These are phyloP conservation scores for Triticum turgidum DNA, from an alignment of 176 grass and related monocot genomes.

Conservation along the genomic window DNA sequence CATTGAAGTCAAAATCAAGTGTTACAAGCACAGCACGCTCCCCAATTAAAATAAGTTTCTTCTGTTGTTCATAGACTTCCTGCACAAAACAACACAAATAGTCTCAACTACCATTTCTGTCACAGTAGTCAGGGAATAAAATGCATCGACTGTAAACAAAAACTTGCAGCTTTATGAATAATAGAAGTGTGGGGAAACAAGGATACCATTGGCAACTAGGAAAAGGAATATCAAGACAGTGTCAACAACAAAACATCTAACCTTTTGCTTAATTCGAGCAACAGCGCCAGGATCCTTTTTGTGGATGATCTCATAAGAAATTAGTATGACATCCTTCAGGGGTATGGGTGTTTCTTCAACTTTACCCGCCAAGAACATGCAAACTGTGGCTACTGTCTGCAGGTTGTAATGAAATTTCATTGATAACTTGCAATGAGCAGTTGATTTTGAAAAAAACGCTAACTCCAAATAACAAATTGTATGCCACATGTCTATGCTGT, in stretches of 20 bases:
- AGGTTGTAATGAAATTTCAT: constrained; percentile 15
- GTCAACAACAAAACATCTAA: constrained; percentile 8
- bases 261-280: constrained; percentile 90
- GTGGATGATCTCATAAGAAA: constrained; percentile 95
- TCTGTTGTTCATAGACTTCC: constrained; percentile 96
- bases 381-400: constrained; percentile 92
- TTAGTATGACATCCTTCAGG: constrained; percentile 85
- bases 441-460: background rate
- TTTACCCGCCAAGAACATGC: constrained; percentile 98
- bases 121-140: constrained; percentile 3
- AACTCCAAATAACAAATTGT: background rate
- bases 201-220: background rate
- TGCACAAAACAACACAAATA: constrained; percentile 40
- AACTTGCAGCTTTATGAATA: background rate
- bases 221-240: constrained; percentile 14
- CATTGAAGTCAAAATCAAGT: constrained; percentile 85
- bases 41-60: constrained; percentile 90
- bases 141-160: background rate
- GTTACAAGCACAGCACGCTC: constrained; percentile 85
- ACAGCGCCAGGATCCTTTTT: constrained; percentile 81
- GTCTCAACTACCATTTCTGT: background rate
- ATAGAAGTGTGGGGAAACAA: background rate
- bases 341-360: constrained; percentile 90
- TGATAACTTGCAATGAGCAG: background rate
- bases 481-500: constrained; percentile 7